A percentile compares a stretch with the other conserved stretches of the same genome.
Conservation (phyloP, 306 rosid species). For the Purshia tridentata region DNA sequence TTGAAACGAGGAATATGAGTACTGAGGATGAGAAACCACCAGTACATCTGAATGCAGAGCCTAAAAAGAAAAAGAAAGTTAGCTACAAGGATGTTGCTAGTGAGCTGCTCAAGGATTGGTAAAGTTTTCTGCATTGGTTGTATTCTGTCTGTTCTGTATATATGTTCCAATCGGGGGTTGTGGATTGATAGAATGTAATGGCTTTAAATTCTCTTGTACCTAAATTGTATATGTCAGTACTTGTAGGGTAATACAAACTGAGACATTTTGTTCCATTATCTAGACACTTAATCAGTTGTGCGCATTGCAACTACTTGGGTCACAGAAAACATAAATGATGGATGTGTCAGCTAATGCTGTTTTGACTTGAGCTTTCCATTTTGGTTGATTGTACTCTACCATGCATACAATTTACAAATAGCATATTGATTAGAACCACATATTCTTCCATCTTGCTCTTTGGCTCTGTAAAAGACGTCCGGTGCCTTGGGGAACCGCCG, state of each 20-base stretch:
- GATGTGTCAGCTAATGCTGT: too few relatives aligned
- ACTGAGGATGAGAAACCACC: constrained; percentile 41
- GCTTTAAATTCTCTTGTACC: neutral
- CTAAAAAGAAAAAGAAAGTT: constrained; percentile 71
- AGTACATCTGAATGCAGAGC: constrained; percentile 31
- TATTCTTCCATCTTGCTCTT: too few relatives aligned
- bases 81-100: constrained; percentile 81
- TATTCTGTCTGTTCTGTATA: neutral
- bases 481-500: too few relatives aligned
- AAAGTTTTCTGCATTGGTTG: constrained; percentile 4
- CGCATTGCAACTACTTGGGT: neutral
- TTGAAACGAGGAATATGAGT: constrained; percentile 10
- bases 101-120: constrained; percentile 77
- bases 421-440: too few relatives aligned
- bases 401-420: too few relatives aligned
- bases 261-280: neutral
- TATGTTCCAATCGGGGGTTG: neutral
- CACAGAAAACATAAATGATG: neutral
- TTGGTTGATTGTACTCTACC: too few relatives aligned
- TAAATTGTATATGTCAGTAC: neutral
- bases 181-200: neutral
- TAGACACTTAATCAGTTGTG: neutral
- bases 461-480: too few relatives aligned
- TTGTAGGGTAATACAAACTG: neutral
- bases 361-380: too few relatives aligned